Evolutionary conservation across 2,329 filamentous ascomycete genomes (phyloP), one percentile per base, ranked within the genome.

Genomic region (Myriangium duriaei): DNA sequence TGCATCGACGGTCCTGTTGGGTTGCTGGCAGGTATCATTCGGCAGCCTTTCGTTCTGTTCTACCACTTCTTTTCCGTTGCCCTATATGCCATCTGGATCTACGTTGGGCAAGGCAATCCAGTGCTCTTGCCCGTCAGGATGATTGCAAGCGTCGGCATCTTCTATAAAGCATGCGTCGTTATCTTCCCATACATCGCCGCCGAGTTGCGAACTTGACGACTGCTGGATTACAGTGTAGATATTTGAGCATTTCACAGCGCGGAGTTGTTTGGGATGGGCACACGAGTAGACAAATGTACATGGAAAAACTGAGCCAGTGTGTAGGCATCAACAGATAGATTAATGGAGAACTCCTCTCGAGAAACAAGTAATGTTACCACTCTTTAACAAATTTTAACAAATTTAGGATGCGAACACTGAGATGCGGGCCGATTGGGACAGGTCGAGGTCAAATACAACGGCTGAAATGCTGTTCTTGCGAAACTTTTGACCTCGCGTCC

Each of bases 31-130:
- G 91, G 86, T 11, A 71, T 96, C 41, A 78, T 93, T 47, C 72
- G 78, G 34, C 72, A 77, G 38, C 91, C 91, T 0, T 59, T 77
- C 36, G 71, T 86, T 28, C 74, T 98, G 28, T 78, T 91, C 49
- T 82, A 81, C 56, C 91, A 98, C 61, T 98, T 98, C 65, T 98
- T 95, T 63, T 74, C 78, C 17, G 91, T 98, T 19, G 91, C 91
- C 2, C 76, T 96, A 48, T 72, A 93, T 47, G 77, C 80, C 16
- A 85, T 96, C 47, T 92, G 82, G 80, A 60, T 78, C n/a, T 54
- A 63, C 30, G 60, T 77, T 46, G 65, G 48, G 1, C 68, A 54
- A 53, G 69, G 53, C 57, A 69, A 44, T 49, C 38, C 57, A 1
- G 50, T 60, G 40, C 46, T 53, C 18, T 45, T 57, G 29, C 65